Base-by-base conservation (phyloP, 2,329 filamentous ascomycete genomes). In the Hawksworthiomyces lignivorus region DNA sequence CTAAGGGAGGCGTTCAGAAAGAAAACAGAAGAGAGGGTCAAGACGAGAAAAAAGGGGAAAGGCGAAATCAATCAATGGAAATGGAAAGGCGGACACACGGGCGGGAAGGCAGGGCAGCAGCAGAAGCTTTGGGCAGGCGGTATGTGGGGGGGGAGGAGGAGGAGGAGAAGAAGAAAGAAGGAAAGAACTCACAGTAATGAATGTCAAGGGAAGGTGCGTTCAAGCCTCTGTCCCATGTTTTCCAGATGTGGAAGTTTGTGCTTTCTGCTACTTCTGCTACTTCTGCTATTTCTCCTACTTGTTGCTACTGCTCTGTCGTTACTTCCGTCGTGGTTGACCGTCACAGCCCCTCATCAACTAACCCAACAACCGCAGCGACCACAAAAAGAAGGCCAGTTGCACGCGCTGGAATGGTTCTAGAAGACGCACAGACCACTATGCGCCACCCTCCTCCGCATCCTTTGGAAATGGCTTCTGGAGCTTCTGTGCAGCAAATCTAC, bases 401-500 rank as follows among this genome's bases (percentile, higher is more conserved):
- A 18, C 36, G 33, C 44, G 43, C 45, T 48, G 44, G 50, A 51
- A 52, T 31, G 26, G 29, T 53, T 53, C 51, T 52, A 52, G 51
- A 53, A 53, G 50, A 45, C 34, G 52, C 52, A 54, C 52, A 43
- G 50, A 26, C 43, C 50, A 48, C 38, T 8, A 34, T 48, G 48
- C 41, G 46, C 45, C 42, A 41, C 40, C 37, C 18, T 30, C 39
- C 38, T 36, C 39, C 43, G 39, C 41, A 36, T 24, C 27, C 30
- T 41, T 39, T 37, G 34, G 33, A 36, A 37, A 24, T 17, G 41
- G 38, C 48, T 52, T 49, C 48, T 51, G 43, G 44, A 51, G 45
- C 48, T 50, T 53, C 48, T 44, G 41, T 51, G 50, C 49, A 51
- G 46, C 39, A n/a, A n/a, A n/a, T n/a, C n/a, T n/a, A n/a, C n/a